These are phyloP conservation scores for Diaporthe citrichinensis DNA, from an alignment of 2,329 filamentous ascomycete species.

Conservation along the genomic window DNA sequence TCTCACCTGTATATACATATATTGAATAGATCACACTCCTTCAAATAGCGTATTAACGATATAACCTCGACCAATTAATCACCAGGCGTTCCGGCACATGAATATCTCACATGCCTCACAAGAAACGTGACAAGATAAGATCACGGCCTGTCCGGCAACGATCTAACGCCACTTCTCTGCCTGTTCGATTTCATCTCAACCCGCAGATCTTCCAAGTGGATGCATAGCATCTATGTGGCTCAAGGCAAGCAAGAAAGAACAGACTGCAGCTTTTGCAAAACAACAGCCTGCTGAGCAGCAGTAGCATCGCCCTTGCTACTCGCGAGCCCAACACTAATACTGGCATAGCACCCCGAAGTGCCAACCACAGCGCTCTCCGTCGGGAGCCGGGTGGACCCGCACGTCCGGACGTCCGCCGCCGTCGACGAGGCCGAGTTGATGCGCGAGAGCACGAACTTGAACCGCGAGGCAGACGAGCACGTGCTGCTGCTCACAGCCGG, in stretches of 20 bases:
- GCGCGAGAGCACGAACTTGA: conserved; percentile 75
- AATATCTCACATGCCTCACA: no score
- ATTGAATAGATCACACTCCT: background rate
- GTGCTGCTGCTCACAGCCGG: conserved; percentile 60
- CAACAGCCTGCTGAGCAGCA: conserved; percentile 63
- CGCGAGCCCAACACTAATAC: conserved; percentile 74
- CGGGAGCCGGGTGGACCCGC: conserved; percentile 68
- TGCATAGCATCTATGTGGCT: background rate
- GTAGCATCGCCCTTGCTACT: conserved; percentile 71
- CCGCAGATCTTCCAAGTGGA: no score
- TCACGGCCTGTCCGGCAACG: no score
- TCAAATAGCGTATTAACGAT: background rate
- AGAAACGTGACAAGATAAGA: no score
- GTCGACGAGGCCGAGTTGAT: conserved; percentile 62
- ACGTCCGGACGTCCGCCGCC: conserved; percentile 68
- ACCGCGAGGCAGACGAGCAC: conserved; percentile 67
- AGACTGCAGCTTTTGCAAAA: conserved; percentile 62
- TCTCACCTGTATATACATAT: background rate
- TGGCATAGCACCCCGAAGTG: conserved; percentile 69
- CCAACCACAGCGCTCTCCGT: conserved; percentile 69
- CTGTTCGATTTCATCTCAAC: no score
- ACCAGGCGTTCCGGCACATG: no score
- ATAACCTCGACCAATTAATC: no score
- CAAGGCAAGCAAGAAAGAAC: conserved; percentile 37
- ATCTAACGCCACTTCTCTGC: no score